A percentile compares a stretch with the other conserved stretches of the same genome.
These are phyloP conservation scores for Phytophthora pini DNA, from an alignment of 352 stramenopile species.

Conservation along the genomic window DNA sequence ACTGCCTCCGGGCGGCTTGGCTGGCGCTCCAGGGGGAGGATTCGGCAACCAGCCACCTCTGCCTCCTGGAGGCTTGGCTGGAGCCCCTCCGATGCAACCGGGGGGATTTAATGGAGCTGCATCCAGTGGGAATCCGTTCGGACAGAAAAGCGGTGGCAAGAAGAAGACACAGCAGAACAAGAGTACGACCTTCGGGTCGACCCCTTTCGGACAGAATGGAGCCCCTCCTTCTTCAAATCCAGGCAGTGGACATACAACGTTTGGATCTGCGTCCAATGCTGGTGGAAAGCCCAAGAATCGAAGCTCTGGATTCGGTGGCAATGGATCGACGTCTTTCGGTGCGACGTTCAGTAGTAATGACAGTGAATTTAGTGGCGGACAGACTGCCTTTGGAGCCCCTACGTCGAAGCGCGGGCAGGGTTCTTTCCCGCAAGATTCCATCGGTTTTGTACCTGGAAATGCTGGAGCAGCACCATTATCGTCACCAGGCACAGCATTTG, in stretches of 20 bases:
- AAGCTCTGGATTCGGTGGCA: constrained; percentile 16
- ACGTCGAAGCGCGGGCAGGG: constrained; percentile 21
- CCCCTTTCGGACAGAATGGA: constrained; percentile 23
- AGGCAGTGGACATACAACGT: constrained; percentile 22
- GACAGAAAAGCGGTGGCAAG: constrained; percentile 25
- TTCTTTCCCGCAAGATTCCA: constrained; percentile 17
- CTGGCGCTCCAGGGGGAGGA: constrained; percentile 10
- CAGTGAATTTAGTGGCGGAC: constrained; percentile 23
- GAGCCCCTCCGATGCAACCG: constrained; percentile 9
- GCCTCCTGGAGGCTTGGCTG: constrained; percentile 28
- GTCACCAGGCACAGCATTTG: constrained; percentile 40
- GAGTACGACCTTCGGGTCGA: constrained; percentile 24
- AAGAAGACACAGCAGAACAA: constrained; percentile 16
- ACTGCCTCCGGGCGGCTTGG: constrained; percentile 34
- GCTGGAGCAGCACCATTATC: constrained; percentile 14
- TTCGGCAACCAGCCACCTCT: constrained; percentile 33
- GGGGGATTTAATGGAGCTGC: constrained; percentile 21
- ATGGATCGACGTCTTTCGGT: constrained; percentile 18
- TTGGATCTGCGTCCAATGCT: constrained; percentile 31
- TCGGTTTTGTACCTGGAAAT: constrained; percentile 24
- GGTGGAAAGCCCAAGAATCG: constrained; percentile 24
- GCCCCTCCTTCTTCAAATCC: constrained; percentile 6
- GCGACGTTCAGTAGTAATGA: constrained; percentile 19
- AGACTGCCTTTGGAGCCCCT: constrained; percentile 22
- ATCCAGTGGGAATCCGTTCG: constrained; percentile 31